These are phyloP conservation scores for Dovyalis caffra DNA, from an alignment of 345 rosid genomes.

Conservation along the genomic window DNA sequence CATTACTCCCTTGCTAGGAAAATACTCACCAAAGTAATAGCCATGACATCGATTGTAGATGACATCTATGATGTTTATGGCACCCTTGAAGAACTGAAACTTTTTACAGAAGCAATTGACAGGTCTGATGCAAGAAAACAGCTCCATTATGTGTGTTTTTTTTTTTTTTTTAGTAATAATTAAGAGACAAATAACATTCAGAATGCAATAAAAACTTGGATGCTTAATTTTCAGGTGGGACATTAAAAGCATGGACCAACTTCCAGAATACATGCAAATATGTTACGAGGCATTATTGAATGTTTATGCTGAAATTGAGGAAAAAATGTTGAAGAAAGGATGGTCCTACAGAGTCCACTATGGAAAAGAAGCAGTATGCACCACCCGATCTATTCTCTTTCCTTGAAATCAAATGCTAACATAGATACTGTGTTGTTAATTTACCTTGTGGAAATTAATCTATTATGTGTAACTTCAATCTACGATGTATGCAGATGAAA, in stretches of 20 bases:
- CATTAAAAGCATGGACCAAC: background rate
- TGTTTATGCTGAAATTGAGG: background rate
- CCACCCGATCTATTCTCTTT: too few relatives aligned
- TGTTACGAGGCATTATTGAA: background rate
- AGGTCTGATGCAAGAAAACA: conserved; percentile 12
- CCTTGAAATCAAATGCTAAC: background rate
- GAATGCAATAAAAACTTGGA: too few relatives aligned
- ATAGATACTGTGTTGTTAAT: too few relatives aligned
- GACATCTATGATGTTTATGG: conserved; percentile 43
- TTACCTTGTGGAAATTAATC: background rate
- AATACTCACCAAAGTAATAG: conserved; percentile 20
- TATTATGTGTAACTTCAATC: background rate
- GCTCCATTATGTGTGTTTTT: too few relatives aligned
- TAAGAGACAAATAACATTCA: too few relatives aligned
- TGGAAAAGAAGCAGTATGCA: conserved; percentile 7
- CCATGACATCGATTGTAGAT: conserved; percentile 30
- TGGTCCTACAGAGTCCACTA: background rate
- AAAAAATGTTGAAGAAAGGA: background rate
- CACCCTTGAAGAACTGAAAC: conserved; percentile 38
- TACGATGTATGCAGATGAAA: conserved; percentile 5
- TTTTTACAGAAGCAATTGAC: conserved; percentile 31
- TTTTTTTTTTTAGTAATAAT: too few relatives aligned
- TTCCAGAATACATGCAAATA: conserved; percentile 3
- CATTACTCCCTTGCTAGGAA: conserved; percentile 19
- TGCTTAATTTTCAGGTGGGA: background rate